These are phyloP conservation scores for Coniochaeta sp. DNA, from an alignment of 2,329 filamentous ascomycete species.

Conservation along the genomic window DNA sequence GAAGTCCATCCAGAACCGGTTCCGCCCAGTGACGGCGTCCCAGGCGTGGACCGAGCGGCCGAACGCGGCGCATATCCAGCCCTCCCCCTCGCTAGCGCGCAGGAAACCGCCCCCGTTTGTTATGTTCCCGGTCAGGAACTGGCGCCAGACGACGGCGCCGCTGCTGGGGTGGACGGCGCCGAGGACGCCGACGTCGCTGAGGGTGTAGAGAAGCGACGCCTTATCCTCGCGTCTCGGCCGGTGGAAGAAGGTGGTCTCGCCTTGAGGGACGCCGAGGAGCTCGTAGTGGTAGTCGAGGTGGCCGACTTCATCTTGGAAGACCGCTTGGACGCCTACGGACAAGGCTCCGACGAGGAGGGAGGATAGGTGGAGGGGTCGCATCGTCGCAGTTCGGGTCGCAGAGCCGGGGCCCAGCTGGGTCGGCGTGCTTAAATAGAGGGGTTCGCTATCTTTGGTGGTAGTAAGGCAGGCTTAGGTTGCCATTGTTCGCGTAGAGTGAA, in stretches of 20 bases:
- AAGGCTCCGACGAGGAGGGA: constrained; percentile 29
- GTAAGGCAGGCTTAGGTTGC: not conserved
- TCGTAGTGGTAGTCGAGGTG: constrained; percentile 89
- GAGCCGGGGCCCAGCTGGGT: not conserved
- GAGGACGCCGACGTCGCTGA: constrained; percentile 76
- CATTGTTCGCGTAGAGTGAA: not conserved
- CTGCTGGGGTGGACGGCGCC: constrained; percentile 86
- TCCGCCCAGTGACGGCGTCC: constrained; percentile 75
- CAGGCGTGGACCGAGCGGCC: constrained; percentile 68
- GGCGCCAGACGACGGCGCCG: constrained; percentile 80
- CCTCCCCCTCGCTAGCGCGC: constrained; percentile 70
- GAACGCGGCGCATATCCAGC: constrained; percentile 67
- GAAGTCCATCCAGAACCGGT: constrained; percentile 65
- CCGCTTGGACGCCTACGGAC: constrained; percentile 49
- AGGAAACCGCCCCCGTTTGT: constrained; percentile 49
- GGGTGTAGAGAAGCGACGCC: constrained; percentile 83
- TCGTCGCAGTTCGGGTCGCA: not conserved
- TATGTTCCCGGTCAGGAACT: constrained; percentile 52
- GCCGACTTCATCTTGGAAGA: constrained; percentile 87
- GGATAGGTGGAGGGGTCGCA: constrained; percentile 12
- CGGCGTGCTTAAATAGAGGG: not conserved
- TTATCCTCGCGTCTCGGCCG: constrained; percentile 73
- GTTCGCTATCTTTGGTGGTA: not conserved
- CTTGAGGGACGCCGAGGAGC: constrained; percentile 75
- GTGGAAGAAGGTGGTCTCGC: constrained; percentile 90